These are phyloP conservation scores for Melanopsichium pennsylvanicum DNA, from an alignment of 1,284 basidiomycete genomes.

Conservation along the genomic window DNA sequence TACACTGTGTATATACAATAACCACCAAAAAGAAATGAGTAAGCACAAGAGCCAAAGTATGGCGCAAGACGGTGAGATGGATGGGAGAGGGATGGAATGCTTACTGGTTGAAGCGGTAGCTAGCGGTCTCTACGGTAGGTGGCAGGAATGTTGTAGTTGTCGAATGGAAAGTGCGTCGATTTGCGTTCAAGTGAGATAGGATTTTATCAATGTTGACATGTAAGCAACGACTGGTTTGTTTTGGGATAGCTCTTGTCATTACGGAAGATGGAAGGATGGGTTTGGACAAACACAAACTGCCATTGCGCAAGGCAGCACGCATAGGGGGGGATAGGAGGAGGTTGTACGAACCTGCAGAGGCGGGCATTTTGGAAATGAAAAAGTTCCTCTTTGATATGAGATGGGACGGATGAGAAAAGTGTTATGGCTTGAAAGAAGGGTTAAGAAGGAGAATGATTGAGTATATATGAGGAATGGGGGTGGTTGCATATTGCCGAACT, in stretches of 20 bases:
- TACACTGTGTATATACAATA: constrained; percentile 69
- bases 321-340: background rate
- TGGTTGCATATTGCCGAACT: too few relatives aligned
- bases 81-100: background rate
- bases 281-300: too few relatives aligned
- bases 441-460: too few relatives aligned
- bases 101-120: constrained; percentile 62
- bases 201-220: too few relatives aligned
- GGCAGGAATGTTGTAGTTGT: constrained; percentile 3
- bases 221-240: too few relatives aligned
- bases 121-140: constrained; percentile 51
- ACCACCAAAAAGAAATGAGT: background rate
- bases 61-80: background rate
- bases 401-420: background rate
- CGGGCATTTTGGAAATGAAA: constrained; percentile 46
- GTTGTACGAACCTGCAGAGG: constrained; percentile 48
- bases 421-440: too few relatives aligned
- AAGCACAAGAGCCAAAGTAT: background rate
- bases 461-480: too few relatives aligned
- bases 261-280: too few relatives aligned
- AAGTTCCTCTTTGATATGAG: background rate
- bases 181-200: too few relatives aligned
- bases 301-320: too few relatives aligned
- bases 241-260: background rate
- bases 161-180: constrained; percentile 1